These are phyloP conservation scores for Prosopis cineraria DNA, from an alignment of 306 rosid species.

Conservation along the genomic window DNA sequence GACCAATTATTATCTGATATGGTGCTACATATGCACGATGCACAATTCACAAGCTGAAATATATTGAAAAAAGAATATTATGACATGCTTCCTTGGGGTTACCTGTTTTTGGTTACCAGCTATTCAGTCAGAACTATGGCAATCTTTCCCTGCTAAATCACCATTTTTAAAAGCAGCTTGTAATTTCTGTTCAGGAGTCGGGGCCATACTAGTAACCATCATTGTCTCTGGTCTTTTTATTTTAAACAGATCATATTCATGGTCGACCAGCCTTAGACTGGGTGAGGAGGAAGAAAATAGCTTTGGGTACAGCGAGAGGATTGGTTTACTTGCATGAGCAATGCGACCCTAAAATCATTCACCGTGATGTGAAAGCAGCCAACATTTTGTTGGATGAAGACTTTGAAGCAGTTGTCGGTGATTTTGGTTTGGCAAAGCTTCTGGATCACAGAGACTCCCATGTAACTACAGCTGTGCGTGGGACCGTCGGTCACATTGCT, in stretches of 20 bases:
- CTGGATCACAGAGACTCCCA: constrained; percentile 98
- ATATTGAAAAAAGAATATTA: background rate
- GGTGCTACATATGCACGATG: background rate
- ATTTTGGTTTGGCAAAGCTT: constrained; percentile 97
- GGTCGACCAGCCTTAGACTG: constrained; percentile 90
- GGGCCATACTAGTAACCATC: background rate
- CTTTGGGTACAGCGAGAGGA: constrained; percentile 98
- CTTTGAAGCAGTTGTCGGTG: constrained; percentile 97
- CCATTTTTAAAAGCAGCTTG: constrained; percentile 27
- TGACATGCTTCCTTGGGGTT: background rate
- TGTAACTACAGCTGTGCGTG: constrained; percentile 98
- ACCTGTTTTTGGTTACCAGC: background rate
- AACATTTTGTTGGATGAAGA: constrained; percentile 95
- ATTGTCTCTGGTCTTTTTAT: constrained; percentile 38
- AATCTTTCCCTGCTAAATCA: constrained; percentile 4
- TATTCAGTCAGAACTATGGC: background rate
- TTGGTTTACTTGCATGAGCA: constrained; percentile 95
- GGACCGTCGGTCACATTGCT: constrained; percentile 97
- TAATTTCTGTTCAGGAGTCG: constrained; percentile 4
- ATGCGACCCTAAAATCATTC: constrained; percentile 97
- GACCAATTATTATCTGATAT: background rate
- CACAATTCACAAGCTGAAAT: background rate
- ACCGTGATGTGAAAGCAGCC: constrained; percentile 98
- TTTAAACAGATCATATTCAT: constrained; percentile 67
- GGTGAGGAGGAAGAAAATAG: constrained; percentile 87